Evolutionary conservation across 805 yeast genomes (phyloP).

Genomic region (Candida incommunis): DNA sequence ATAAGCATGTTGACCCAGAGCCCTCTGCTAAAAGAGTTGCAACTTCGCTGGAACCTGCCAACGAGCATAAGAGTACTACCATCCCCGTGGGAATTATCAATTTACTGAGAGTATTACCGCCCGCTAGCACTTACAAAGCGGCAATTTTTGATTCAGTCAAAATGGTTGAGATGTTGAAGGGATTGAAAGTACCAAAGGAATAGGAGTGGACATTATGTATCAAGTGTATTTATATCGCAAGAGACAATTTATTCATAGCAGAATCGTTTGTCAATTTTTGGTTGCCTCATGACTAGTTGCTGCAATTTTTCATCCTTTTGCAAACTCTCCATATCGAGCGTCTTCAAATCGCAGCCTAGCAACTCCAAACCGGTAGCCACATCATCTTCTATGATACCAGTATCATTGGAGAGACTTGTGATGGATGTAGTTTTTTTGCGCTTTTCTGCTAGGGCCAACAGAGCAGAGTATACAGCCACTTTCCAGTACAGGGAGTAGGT

Average conservation of each 20-base stretch:
- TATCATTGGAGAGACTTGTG: conserved; percentile 15
- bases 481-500: conserved; percentile 68
- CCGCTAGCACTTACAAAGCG: conserved; percentile 1
- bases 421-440: conserved; percentile 8
- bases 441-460: conserved; percentile 6
- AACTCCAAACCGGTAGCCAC: conserved; percentile 17
- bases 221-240: neutral
- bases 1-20: neutral
- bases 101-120: neutral
- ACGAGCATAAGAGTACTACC: too few species aligned
- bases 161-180: neutral
- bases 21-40: conserved; percentile 2
- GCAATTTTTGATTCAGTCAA: neutral
- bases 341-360: conserved; percentile 1
- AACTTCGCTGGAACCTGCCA: conserved; percentile 1
- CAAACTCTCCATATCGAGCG: neutral
- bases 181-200: neutral
- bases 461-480: conserved; percentile 30
- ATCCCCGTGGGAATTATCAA: neutral
- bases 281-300: neutral
- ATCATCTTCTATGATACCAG: conserved; percentile 24
- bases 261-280: neutral
- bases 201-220: neutral
- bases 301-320: neutral
- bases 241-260: neutral